These are phyloP conservation scores for Gloeopeniophorella convolvens DNA, from an alignment of 768 basidiomycete genomes.

Conservation along the genomic window DNA sequence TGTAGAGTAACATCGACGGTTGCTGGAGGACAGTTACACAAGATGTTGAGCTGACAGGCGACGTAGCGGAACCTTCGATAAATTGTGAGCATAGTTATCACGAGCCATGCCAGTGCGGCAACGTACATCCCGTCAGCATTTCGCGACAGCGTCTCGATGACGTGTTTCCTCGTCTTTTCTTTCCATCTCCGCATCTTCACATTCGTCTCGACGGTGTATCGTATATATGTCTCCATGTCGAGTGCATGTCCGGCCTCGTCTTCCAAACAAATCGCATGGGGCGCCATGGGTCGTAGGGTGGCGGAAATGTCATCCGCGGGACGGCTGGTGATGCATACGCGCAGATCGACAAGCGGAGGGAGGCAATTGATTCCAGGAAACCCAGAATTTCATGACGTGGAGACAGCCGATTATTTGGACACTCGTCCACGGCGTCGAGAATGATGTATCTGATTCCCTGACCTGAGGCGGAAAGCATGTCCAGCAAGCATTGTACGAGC, in stretches of 20 bases:
- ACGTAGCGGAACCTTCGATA: too few species aligned
- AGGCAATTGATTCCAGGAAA: background rate
- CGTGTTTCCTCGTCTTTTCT: background rate
- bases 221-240: background rate
- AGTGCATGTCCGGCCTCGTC: background rate
- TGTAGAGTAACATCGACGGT: too few species aligned
- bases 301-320: background rate
- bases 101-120: too few species aligned
- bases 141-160: conserved; percentile 1
- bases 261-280: background rate
- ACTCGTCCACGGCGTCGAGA: background rate
- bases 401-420: background rate
- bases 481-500: background rate
- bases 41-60: too few species aligned
- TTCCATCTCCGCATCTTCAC: background rate
- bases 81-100: too few species aligned
- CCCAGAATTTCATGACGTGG: background rate
- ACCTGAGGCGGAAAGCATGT: background rate
- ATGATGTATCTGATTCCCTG: background rate
- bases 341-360: background rate
- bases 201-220: background rate
- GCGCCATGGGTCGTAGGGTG: background rate
- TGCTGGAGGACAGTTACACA: too few species aligned
- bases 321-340: background rate
- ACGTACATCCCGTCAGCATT: background rate